phyloP scores from a whole-genome alignment of 2,329 filamentous ascomycete species.

The Ophiocordyceps camponoti-rufipedis region DNA sequence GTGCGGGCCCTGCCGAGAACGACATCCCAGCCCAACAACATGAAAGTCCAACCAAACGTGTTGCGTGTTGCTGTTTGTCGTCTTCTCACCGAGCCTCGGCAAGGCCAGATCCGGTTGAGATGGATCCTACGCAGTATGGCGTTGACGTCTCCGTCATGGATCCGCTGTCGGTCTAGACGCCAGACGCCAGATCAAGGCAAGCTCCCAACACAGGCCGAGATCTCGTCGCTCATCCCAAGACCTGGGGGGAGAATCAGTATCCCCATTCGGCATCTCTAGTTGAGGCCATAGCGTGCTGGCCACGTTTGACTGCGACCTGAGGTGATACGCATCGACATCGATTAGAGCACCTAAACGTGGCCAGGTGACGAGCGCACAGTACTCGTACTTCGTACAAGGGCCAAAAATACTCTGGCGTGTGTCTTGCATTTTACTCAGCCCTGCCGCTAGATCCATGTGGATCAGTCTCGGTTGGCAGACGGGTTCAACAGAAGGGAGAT shows the following conservation, averaged over 20 bases:
- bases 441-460: neutral
- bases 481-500: neutral
- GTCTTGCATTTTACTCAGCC: neutral
- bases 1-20: neutral
- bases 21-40: neutral
- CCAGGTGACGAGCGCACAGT: too few relatives aligned
- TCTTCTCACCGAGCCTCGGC: neutral
- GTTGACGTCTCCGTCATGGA: too few relatives aligned
- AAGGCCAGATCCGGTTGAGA: neutral
- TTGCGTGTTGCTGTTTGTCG: neutral
- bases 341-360: too few relatives aligned
- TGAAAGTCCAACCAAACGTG: too few relatives aligned
- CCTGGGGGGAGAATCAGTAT: neutral
- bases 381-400: neutral
- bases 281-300: too few relatives aligned
- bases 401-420: neutral
- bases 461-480: neutral
- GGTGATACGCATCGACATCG: too few relatives aligned
- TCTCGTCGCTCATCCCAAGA: too few relatives aligned
- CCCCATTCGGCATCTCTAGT: neutral
- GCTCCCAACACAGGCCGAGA: too few relatives aligned
- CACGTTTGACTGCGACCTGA: too few relatives aligned
- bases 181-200: too few relatives aligned
- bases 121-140: neutral
- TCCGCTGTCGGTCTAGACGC: too few relatives aligned